Percentiles rank a stretch among this genome's conserved stretches.
These are phyloP conservation scores for Umbelopsis ramanniana DNA, from an alignment of 192 early-diverging fungal species.

Conservation along the genomic window DNA sequence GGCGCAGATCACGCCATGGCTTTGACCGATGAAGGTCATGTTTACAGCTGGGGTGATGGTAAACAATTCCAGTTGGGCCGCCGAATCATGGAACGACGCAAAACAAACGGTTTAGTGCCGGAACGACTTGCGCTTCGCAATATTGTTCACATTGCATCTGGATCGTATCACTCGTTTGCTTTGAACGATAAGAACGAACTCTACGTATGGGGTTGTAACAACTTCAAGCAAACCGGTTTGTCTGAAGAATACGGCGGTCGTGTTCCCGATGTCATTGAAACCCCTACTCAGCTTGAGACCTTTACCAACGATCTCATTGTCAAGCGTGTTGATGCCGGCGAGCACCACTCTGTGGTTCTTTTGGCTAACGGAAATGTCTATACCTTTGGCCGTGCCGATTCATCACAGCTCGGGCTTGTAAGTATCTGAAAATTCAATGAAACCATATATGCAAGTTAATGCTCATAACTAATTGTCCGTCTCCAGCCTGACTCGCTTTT, in stretches of 20 bases:
- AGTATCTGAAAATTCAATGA: not conserved
- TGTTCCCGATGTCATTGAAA: slow-evolving; percentile 46
- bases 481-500: not conserved
- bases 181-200: slow-evolving; percentile 69
- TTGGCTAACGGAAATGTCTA: slow-evolving; percentile 73
- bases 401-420: slow-evolving; percentile 76
- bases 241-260: slow-evolving; percentile 42
- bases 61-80: slow-evolving; percentile 91
- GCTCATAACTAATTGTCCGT: not conserved
- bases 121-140: slow-evolving; percentile 57
- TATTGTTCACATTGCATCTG: slow-evolving; percentile 72
- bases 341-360: slow-evolving; percentile 85
- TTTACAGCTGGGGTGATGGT: slow-evolving; percentile 90
- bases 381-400: slow-evolving; percentile 86
- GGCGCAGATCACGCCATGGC: slow-evolving; percentile 90
- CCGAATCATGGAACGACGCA: slow-evolving; percentile 73
- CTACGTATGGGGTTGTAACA: slow-evolving; percentile 90
- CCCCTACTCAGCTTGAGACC: slow-evolving; percentile 60
- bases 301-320: slow-evolving; percentile 50
- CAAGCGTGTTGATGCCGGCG: slow-evolving; percentile 74
- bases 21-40: slow-evolving; percentile 68
- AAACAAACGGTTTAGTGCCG: slow-evolving; percentile 63
- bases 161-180: slow-evolving; percentile 85
- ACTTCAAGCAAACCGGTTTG: slow-evolving; percentile 85
- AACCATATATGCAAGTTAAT: slow-evolving; percentile 11